Evolutionary conservation across 495 filamentous ascomycete species (phyloP).

Genomic region (Talaromyces proteolyticus): DNA sequence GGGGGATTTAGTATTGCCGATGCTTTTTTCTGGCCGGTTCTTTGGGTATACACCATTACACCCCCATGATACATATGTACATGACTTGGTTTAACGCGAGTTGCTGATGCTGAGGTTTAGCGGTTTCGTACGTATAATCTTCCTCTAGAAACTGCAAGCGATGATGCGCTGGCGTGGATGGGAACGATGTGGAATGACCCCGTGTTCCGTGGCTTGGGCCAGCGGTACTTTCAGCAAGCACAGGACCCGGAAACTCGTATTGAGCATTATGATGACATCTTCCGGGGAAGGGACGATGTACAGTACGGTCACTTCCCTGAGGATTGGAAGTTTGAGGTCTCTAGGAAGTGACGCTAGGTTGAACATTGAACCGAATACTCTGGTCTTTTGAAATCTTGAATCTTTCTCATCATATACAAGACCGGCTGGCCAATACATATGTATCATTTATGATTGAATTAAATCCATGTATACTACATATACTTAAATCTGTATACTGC

Average conservation of each 20-base stretch:
- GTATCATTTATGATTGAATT: too few relatives aligned
- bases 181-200: conserved; percentile 44
- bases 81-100: neutral
- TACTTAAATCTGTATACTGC: too few relatives aligned
- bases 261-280: conserved; percentile 36
- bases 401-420: too few relatives aligned
- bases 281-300: conserved; percentile 23
- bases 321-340: neutral
- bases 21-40: conserved; percentile 26
- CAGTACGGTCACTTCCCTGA: conserved; percentile 13
- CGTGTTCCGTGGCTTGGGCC: conserved; percentile 18
- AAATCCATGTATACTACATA: too few relatives aligned
- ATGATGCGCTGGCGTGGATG: conserved; percentile 37
- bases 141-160: conserved; percentile 26
- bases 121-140: conserved; percentile 40
- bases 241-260: conserved; percentile 29
- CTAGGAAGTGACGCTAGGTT: too few relatives aligned
- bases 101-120: conserved; percentile 18
- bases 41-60: conserved; percentile 26
- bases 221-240: conserved; percentile 32
- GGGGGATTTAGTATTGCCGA: conserved; percentile 31
- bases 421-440: too few relatives aligned
- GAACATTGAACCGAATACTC: too few relatives aligned
- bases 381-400: too few relatives aligned
- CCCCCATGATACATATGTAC: neutral